Conservation (phyloP, 345 rosid species). For the Eucalyptus grandis region DNA sequence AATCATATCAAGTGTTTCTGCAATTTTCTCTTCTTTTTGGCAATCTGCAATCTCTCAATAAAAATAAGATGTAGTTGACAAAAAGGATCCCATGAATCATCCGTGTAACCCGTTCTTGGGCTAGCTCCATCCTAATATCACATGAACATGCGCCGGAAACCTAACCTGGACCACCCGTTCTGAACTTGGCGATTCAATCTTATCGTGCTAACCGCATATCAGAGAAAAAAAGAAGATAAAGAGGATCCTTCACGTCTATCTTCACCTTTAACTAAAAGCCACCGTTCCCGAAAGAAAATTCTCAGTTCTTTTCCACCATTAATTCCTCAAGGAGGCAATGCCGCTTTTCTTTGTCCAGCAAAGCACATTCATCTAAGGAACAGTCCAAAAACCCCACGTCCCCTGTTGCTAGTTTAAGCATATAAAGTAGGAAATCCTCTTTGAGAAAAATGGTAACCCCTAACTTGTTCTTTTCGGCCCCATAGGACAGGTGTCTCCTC, state of each 20-base stretch:
- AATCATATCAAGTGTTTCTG: background rate
- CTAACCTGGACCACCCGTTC: background rate
- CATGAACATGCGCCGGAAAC: background rate
- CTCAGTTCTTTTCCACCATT: background rate
- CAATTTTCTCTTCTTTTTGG: background rate
- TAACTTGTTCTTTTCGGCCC: background rate
- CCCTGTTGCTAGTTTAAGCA: background rate
- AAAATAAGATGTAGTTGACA: background rate
- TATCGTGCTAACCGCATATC: background rate
- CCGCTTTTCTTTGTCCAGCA: background rate
- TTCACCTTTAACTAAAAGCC: background rate
- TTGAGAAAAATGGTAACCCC: background rate
- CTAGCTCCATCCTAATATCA: background rate
- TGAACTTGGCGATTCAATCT: background rate
- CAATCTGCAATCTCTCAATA: background rate
- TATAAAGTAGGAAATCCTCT: background rate
- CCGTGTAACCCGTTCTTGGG: background rate
- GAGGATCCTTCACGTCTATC: background rate
- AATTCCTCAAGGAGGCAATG: background rate
- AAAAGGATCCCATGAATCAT: background rate
- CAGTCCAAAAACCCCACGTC: background rate
- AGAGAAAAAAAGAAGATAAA: background rate
- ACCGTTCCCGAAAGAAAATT: background rate
- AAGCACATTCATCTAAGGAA: background rate
- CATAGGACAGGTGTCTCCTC: background rate